Base-by-base conservation (phyloP, 768 basidiomycete genomes). In the Hygrocybe punicea region DNA sequence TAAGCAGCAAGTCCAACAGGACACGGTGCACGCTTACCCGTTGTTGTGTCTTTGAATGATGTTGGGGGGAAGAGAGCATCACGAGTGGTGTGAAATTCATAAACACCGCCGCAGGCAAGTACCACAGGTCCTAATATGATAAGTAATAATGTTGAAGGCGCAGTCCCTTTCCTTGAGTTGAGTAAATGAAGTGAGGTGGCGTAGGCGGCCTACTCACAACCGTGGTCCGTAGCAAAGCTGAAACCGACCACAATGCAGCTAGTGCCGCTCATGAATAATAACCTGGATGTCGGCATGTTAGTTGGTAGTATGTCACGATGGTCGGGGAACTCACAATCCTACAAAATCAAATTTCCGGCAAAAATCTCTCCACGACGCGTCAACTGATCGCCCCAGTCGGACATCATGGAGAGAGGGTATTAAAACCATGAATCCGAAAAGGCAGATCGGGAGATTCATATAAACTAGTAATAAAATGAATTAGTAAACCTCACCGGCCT, bases 381-480 rank as follows among this genome's bases (percentile, higher is more conserved):
- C 73, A 23, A 72, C 66, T 14, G 81, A 60, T 44, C 70, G 71
- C 17, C 76, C 72, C 19, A 88, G 69, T 34, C 74, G 65, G 35
- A 90, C 79, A 35, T 70, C 72, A 59, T 82, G 83, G 50, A 93
- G 79, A n/a, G 88, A 85, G 29, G 81, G 49, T 17, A 69, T 66
- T 19, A 92, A 73, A 8, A 90, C 77, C 9, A 81, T 56, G 58
- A 80, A 78, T 19, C 87, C 85, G 23, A 84, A 60, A 24, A 81
- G 66, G 67, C 86, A 89, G 54, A 93, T 74, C 17, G 91, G 91
- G 47, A 93, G 76, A 72, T 93, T 93, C 69, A 93, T 78, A 68
- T 84, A 92, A 69, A 93, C 91, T 93, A n/a, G n/a, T n/a, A 69
- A 37, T 46, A 50, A 53, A 21, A 4, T 11, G 14, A 2, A 2